Evolutionary conservation across 2,329 filamentous ascomycete species (phyloP).

Genomic region (Sclerotinia minor): DNA sequence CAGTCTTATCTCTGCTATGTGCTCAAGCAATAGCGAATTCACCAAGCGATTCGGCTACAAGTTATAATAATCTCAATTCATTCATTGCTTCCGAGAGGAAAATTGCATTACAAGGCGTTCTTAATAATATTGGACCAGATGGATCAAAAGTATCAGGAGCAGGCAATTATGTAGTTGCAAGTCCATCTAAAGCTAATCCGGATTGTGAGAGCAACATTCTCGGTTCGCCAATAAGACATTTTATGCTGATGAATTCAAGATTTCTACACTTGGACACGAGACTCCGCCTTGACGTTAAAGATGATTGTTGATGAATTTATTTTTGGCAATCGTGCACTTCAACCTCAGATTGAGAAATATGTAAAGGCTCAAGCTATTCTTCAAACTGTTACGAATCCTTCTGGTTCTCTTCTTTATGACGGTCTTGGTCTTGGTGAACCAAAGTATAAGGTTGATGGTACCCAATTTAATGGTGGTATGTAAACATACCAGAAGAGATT

Average conservation of each 20-base stretch:
- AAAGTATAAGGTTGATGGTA: constrained; percentile 67
- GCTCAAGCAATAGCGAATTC: neutral
- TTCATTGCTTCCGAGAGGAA: constrained; percentile 49
- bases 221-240: neutral
- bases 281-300: constrained; percentile 72
- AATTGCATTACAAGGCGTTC: constrained; percentile 52
- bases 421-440: constrained; percentile 64
- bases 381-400: constrained; percentile 59
- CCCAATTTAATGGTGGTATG: constrained; percentile 56
- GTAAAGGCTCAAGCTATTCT: constrained; percentile 63
- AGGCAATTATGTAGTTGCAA: constrained; percentile 55
- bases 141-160: constrained; percentile 52
- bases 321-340: constrained; percentile 51
- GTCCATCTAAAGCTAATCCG: constrained; percentile 54
- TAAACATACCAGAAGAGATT: neutral
- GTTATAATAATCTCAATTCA: constrained; percentile 34
- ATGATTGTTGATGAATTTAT: constrained; percentile 65
- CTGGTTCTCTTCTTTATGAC: constrained; percentile 43
- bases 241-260: constrained; percentile 49
- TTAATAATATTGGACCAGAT: constrained; percentile 57
- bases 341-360: constrained; percentile 62
- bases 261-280: constrained; percentile 76
- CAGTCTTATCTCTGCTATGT: neutral
- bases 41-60: neutral
- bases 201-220: constrained; percentile 48